A percentile compares a stretch with the other conserved stretches of the same genome.
These are phyloP conservation scores for Cladosporium sp. DNA, from an alignment of 2,329 filamentous ascomycete genomes.

Conservation along the genomic window DNA sequence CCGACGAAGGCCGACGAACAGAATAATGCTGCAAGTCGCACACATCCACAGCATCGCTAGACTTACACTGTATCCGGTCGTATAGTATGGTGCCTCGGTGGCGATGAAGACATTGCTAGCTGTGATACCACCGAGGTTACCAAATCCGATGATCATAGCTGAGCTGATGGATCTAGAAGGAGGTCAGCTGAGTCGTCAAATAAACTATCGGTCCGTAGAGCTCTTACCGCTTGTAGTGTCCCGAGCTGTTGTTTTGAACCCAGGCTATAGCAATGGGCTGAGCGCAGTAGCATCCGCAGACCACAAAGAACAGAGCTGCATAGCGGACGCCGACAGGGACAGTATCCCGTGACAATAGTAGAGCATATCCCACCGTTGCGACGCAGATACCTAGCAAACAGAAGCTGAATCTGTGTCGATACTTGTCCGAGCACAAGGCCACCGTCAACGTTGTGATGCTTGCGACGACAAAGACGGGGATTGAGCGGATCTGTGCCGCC, in stretches of 20 bases:
- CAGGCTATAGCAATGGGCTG: slow-evolving; percentile 54
- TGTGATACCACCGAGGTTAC: slow-evolving; percentile 48
- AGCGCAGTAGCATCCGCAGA: slow-evolving; percentile 51
- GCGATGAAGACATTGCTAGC: slow-evolving; percentile 29
- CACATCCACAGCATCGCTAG: slow-evolving; percentile 46
- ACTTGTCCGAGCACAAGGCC: slow-evolving; percentile 48
- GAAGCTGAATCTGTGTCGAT: slow-evolving; percentile 52
- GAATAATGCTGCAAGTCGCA: slow-evolving; percentile 36
- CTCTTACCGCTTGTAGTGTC: slow-evolving; percentile 44
- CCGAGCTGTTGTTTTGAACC: slow-evolving; percentile 54
- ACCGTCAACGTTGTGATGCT: slow-evolving; percentile 35
- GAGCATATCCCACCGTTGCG: slow-evolving; percentile 51
- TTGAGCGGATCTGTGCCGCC: slow-evolving; percentile 35
- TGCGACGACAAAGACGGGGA: slow-evolving; percentile 33
- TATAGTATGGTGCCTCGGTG: slow-evolving; percentile 46
- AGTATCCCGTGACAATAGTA: slow-evolving; percentile 47
- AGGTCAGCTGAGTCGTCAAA: slow-evolving; percentile 24
- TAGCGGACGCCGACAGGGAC: slow-evolving; percentile 29
- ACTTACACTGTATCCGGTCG: slow-evolving; percentile 47
- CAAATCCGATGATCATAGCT: slow-evolving; percentile 51
- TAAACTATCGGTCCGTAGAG: no score
- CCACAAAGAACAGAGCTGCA: slow-evolving; percentile 46
- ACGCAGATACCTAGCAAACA: slow-evolving; percentile 49
- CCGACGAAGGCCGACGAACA: slow-evolving; percentile 39
- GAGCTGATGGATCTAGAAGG: slow-evolving; percentile 43